Evolutionary conservation across 805 yeast species (phyloP).

Genomic region (Wickerhamiella kazuoi): DNA sequence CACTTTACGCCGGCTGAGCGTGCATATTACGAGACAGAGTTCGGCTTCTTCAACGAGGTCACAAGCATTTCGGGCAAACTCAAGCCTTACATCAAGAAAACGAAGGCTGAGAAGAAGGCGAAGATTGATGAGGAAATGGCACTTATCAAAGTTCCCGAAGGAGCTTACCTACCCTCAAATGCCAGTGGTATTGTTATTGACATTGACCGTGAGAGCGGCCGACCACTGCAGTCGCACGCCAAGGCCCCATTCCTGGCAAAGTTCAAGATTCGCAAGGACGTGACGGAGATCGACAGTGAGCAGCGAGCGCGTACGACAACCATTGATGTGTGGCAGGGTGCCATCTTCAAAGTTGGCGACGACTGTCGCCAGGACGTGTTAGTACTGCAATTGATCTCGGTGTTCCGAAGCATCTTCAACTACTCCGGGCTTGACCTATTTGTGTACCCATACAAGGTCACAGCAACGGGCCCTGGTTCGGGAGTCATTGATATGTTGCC

Average conservation of each 20-base stretch:
- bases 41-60: constrained; percentile 75
- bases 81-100: constrained; percentile 82
- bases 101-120: constrained; percentile 89
- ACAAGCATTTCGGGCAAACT: constrained; percentile 88
- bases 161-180: constrained; percentile 86
- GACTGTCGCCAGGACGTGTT: constrained; percentile 96
- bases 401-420: constrained; percentile 82
- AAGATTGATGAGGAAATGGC: constrained; percentile 95
- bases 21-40: constrained; percentile 62
- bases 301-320: constrained; percentile 15
- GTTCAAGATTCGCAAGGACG: constrained; percentile 53
- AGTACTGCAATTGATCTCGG: constrained; percentile 78
- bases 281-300: constrained; percentile 14
- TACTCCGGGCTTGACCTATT: constrained; percentile 74
- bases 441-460: constrained; percentile 86
- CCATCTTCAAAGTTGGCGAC: constrained; percentile 97
- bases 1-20: constrained; percentile 45
- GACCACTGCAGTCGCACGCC: constrained; percentile 93
- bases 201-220: constrained; percentile 80
- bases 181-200: constrained; percentile 92
- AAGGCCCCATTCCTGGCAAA: constrained; percentile 98
- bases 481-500: constrained; percentile 98
- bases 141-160: constrained; percentile 49
- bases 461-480: constrained; percentile 98
- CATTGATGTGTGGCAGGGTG: constrained; percentile 71